Conservation (phyloP, 257 asterid species). For the Solanum rostratum region DNA sequence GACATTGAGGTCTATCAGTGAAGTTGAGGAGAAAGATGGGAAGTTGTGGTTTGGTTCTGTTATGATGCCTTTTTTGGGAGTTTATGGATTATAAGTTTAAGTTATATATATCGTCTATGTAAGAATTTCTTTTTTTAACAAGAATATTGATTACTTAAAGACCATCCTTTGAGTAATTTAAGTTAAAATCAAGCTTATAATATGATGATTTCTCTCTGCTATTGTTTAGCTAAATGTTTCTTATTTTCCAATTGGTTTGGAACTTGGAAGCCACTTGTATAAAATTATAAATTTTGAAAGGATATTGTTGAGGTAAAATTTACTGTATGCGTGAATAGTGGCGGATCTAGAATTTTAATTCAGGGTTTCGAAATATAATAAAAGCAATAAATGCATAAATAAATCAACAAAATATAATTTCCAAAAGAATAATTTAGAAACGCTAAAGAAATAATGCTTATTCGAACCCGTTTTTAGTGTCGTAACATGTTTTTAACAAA, state of each 20-base stretch:
- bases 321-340: too few species aligned
- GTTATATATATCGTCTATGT: not conserved
- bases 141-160: not conserved
- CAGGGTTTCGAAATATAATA: too few species aligned
- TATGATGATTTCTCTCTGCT: not conserved
- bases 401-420: too few species aligned
- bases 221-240: not conserved
- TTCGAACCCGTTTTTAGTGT: too few species aligned
- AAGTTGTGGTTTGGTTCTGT: conserved; percentile 56
- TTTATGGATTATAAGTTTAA: conserved; percentile 8
- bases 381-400: too few species aligned
- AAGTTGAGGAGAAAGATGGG: conserved; percentile 55
- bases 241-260: not conserved
- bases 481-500: too few species aligned
- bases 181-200: not conserved
- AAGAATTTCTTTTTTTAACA: not conserved
- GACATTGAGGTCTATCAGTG: conserved; percentile 44
- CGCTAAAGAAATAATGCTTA: too few species aligned
- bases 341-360: too few species aligned
- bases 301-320: not conserved
- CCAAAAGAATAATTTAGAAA: too few species aligned
- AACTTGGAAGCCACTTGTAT: not conserved
- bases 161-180: not conserved
- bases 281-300: not conserved
- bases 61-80: conserved; percentile 33